Evolutionary conservation across 1,284 basidiomycete species (phyloP).

Genomic region (Somion occarium): DNA sequence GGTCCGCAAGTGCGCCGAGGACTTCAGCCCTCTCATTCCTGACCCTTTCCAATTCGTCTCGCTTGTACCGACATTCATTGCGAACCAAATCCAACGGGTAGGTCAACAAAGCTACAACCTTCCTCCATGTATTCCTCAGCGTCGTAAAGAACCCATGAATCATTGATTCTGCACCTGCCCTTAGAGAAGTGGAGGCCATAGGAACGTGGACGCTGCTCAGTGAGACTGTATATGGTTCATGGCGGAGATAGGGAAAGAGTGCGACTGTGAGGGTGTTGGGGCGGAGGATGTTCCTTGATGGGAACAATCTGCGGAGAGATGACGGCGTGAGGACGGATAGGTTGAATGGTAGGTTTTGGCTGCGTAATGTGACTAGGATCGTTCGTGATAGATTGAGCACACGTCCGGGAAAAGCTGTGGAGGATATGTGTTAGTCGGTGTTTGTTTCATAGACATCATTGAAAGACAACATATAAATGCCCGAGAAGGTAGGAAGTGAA

Average conservation of each 20-base stretch:
- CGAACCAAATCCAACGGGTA: slow-evolving; percentile 52
- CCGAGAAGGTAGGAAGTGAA: too few relatives aligned
- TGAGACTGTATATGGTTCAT: slow-evolving; percentile 23
- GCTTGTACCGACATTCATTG: slow-evolving; percentile 60
- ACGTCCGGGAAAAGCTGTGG: slow-evolving; percentile 53
- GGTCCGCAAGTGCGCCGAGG: slow-evolving; percentile 52
- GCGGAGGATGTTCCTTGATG: slow-evolving; percentile 35
- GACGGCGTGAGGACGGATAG: slow-evolving; percentile 45
- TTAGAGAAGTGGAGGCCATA: neutral
- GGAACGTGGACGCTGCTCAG: neutral
- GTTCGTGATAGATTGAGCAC: slow-evolving; percentile 36
- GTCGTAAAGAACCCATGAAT: slow-evolving; percentile 12
- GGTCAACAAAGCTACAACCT: slow-evolving; percentile 22
- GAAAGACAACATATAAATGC: too few relatives aligned
- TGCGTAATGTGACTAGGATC: slow-evolving; percentile 42
- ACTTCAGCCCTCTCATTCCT: slow-evolving; percentile 60
- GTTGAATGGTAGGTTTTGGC: slow-evolving; percentile 42
- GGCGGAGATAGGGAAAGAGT: slow-evolving; percentile 58
- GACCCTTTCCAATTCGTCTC: slow-evolving; percentile 51
- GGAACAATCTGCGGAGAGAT: slow-evolving; percentile 47
- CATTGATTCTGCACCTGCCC: slow-evolving; percentile 16
- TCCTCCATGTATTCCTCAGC: slow-evolving; percentile 13
- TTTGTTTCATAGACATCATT: too few relatives aligned
- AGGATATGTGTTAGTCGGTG: too few relatives aligned
- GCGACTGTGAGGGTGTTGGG: slow-evolving; percentile 46